phyloP scores from a whole-genome alignment of 2,329 filamentous ascomycete genomes.

The Apiospora pterosperma region DNA sequence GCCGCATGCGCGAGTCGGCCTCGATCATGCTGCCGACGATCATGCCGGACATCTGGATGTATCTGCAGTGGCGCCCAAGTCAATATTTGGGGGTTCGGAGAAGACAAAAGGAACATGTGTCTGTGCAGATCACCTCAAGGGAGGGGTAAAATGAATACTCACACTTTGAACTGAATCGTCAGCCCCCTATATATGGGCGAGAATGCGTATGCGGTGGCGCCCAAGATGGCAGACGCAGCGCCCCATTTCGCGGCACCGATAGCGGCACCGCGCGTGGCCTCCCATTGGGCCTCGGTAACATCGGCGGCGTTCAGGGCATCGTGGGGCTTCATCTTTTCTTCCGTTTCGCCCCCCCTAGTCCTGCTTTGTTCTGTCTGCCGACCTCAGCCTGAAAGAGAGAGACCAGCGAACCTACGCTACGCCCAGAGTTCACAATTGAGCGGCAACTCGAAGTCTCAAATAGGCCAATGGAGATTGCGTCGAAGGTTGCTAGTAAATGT shows the following conservation, averaged over 20 bases:
- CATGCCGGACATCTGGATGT: slow-evolving; percentile 83
- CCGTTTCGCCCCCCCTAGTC: not conserved
- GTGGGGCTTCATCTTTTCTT: slow-evolving; percentile 34
- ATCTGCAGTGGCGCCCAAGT: slow-evolving; percentile 44
- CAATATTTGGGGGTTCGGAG: not conserved
- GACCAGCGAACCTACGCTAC: too few species aligned
- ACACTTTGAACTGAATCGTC: slow-evolving; percentile 77
- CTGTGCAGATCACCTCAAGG: not conserved
- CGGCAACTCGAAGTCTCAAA: not conserved
- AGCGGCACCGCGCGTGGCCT: slow-evolving; percentile 64
- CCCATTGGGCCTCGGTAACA: slow-evolving; percentile 67
- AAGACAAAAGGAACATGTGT: too few species aligned
- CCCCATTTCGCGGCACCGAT: slow-evolving; percentile 72
- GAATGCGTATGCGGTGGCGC: slow-evolving; percentile 57
- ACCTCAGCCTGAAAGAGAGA: not conserved
- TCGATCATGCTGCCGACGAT: slow-evolving; percentile 75
- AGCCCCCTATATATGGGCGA: slow-evolving; percentile 70
- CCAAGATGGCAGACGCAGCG: slow-evolving; percentile 58
- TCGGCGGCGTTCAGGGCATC: slow-evolving; percentile 63
- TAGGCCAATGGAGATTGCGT: not conserved
- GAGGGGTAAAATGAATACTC: slow-evolving; percentile 24
- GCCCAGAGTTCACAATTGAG: not conserved
- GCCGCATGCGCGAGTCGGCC: slow-evolving; percentile 64
- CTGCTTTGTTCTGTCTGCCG: slow-evolving; percentile 27
- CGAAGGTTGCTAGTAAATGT: not conserved